These are phyloP conservation scores for Petasospora fabianii DNA, from an alignment of 1,139 yeast species.

Conservation along the genomic window DNA sequence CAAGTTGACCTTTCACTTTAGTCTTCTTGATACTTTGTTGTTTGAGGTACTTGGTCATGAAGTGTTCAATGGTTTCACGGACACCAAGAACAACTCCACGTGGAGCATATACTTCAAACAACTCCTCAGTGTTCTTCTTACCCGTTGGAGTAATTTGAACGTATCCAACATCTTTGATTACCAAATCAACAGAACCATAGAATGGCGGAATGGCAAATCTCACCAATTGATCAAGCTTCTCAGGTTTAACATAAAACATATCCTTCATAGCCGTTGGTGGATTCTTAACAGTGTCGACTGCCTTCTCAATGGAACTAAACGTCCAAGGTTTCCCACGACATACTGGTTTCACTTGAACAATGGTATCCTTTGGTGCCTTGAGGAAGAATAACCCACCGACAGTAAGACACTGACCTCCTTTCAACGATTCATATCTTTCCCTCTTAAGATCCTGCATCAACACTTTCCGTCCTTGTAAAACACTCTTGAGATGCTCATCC, in stretches of 20 bases:
- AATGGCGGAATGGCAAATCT: constrained; percentile 64
- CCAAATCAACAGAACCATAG: constrained; percentile 62
- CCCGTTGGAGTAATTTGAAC: constrained; percentile 66
- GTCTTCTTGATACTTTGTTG: constrained; percentile 3
- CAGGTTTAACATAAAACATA: constrained; percentile 34
- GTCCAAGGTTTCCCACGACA: constrained; percentile 31
- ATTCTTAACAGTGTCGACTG: constrained; percentile 20
- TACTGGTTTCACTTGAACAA: constrained; percentile 37
- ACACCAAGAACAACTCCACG: constrained; percentile 41
- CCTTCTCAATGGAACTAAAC: constrained; percentile 31
- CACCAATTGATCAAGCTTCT: constrained; percentile 33
- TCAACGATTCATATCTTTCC: constrained; percentile 39
- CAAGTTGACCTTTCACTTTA: constrained; percentile 8
- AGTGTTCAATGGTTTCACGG: constrained; percentile 37
- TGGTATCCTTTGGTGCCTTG: constrained; percentile 40
- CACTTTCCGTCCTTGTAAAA: constrained; percentile 39
- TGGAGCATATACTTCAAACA: constrained; percentile 46
- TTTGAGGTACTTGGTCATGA: constrained; percentile 26
- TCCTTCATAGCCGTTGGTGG: constrained; percentile 31
- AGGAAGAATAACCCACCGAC: constrained; percentile 62
- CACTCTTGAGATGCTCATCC: constrained; percentile 33
- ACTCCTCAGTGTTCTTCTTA: constrained; percentile 35
- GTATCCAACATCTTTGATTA: constrained; percentile 66
- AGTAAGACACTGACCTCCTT: constrained; percentile 44
- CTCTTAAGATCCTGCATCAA: constrained; percentile 20